A percentile compares a stretch with the other conserved stretches of the same genome.
These are phyloP conservation scores for Thyridium curvatum DNA, from an alignment of 2,329 filamentous ascomycete genomes.

Conservation along the genomic window DNA sequence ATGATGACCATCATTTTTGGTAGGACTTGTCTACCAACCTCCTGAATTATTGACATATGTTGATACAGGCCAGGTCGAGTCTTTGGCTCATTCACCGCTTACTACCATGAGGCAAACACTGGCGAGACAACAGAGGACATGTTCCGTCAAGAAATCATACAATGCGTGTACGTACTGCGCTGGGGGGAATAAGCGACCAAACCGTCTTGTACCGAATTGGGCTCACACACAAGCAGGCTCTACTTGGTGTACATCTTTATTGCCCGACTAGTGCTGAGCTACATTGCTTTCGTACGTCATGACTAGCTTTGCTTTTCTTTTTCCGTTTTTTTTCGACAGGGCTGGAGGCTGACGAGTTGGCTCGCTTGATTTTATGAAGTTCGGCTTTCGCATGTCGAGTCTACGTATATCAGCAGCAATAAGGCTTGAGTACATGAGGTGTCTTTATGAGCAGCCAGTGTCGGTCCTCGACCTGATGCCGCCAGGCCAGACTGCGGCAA, in stretches of 20 bases:
- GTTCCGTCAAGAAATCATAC: constrained; percentile 17
- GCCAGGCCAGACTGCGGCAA: constrained; percentile 51
- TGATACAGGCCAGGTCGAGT: constrained; percentile 15
- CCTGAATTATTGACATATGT: not conserved
- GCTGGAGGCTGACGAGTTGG: constrained; percentile 1
- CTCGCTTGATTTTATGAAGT: constrained; percentile 13
- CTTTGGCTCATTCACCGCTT: constrained; percentile 22
- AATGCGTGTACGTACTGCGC: constrained; percentile 17
- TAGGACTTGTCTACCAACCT: constrained; percentile 21
- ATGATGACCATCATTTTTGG: constrained; percentile 56
- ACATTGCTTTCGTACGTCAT: constrained; percentile 29
- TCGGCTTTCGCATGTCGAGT: constrained; percentile 53
- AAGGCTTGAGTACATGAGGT: constrained; percentile 56
- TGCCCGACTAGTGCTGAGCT: constrained; percentile 55
- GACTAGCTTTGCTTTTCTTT: too few species aligned
- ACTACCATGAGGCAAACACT: constrained; percentile 14
- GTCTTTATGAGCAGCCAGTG: constrained; percentile 58
- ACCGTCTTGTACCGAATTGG: too few species aligned
- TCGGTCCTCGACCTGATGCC: constrained; percentile 60
- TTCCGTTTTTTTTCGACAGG: too few species aligned
- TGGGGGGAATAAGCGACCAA: too few species aligned
- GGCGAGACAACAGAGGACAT: constrained; percentile 15
- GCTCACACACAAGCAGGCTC: constrained; percentile 29
- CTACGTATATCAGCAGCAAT: constrained; percentile 54
- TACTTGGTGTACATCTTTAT: constrained; percentile 68